phyloP scores from a whole-genome alignment of 495 filamentous ascomycete species.

The Annulohypoxylon moriforme region DNA sequence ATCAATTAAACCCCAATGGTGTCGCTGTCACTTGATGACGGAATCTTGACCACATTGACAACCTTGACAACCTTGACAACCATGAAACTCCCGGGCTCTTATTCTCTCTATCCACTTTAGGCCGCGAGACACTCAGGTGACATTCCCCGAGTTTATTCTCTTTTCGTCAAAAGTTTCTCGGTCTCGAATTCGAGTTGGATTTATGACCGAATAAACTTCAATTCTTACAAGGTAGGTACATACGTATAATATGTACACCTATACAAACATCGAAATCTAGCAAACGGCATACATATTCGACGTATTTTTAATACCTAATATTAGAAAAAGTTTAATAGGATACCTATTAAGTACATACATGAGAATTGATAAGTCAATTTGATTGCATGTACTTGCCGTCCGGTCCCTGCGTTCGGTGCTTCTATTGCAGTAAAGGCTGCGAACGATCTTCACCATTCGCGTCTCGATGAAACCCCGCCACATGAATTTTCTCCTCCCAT shows the following conservation, averaged over 20 bases:
- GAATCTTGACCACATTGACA: background rate
- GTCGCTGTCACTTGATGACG: slow-evolving; percentile 39
- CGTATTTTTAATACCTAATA: too few relatives aligned
- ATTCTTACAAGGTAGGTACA: background rate
- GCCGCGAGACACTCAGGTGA: slow-evolving; percentile 29
- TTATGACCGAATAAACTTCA: slow-evolving; percentile 2
- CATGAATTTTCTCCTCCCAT: slow-evolving; percentile 28
- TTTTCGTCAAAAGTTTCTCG: slow-evolving; percentile 5
- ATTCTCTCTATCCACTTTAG: slow-evolving; percentile 37
- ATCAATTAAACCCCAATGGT: slow-evolving; percentile 15
- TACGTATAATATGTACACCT: background rate
- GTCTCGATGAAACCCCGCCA: slow-evolving; percentile 44
- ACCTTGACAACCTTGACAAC: background rate
- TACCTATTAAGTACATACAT: too few relatives aligned
- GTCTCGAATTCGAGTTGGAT: slow-evolving; percentile 14
- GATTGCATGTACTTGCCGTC: slow-evolving; percentile 23
- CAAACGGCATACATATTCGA: slow-evolving; percentile 13
- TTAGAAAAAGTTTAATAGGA: background rate
- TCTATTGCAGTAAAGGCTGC: slow-evolving; percentile 6
- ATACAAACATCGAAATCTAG: slow-evolving; percentile 12
- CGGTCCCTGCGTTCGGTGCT: slow-evolving; percentile 38
- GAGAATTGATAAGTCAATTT: slow-evolving; percentile 16
- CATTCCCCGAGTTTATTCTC: slow-evolving; percentile 18
- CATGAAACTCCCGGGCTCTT: background rate
- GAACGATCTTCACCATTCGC: slow-evolving; percentile 31